Evolutionary conservation across 2,329 filamentous ascomycete genomes (phyloP), one percentile per base, ranked within the genome.

Genomic region (Lachnellula occidentalis): DNA sequence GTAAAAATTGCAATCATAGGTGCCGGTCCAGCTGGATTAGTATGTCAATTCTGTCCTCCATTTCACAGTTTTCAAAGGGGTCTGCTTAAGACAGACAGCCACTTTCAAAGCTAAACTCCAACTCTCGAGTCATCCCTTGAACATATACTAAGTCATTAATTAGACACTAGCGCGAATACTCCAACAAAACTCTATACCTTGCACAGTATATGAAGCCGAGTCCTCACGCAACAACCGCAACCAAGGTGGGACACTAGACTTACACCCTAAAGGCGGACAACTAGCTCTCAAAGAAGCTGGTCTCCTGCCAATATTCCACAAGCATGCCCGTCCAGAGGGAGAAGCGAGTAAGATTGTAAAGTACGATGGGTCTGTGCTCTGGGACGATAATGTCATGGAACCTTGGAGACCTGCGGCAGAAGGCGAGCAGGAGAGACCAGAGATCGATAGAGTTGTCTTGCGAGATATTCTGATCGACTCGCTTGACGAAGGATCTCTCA

Each of bases 401-500:
- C 36, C 36, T 5, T 39, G 36, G 36, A 17, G 36, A 6, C 15
- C 36, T 12, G n/a, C 36, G 2, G 36, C 15, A 39, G 36, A 39
- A 17, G 36, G 36, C 36, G 36, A 39, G n/a, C 36, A 39, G 36
- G 43, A 60, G 47, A 41, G 71, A 0, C 73, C 74, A 0, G 73
- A 76, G 58, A 74, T 76, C 36, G 67, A 71, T 4, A 64, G 74
- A 1, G 61, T 67, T 15, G 61, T 67, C 8, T 62, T 76, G 37
- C 62, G 63, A 0, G 60, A 69, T 21, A 61, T 76, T 3, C 60
- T 77, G 2, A 49, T 73, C 0, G 58, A 60, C 2, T 58, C 64
- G 0, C 47, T 74, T 0, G 68, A 65, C 4, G 51, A 62, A 0
- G 67, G 67, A 0, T 67, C 57, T 3, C 67, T 80, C 5, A 60